Percentiles rank a stretch among this genome's conserved stretches.
phyloP scores from a whole-genome alignment of 2,329 filamentous ascomycete genomes.

The Lachnum nothofagi region DNA sequence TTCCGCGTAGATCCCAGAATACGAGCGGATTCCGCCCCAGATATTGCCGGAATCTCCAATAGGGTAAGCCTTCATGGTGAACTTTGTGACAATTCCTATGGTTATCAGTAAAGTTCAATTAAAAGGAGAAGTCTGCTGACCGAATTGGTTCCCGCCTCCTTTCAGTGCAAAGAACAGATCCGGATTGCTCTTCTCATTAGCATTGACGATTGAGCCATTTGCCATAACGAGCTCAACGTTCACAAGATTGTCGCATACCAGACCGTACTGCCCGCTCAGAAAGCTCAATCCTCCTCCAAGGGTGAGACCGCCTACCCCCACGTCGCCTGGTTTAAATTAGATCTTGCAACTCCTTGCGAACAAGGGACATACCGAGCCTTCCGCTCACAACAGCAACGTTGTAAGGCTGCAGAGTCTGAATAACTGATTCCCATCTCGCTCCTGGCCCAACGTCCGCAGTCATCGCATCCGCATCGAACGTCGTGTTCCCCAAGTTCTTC shows the following conservation, averaged over 20 bases:
- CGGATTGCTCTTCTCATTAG: slow-evolving; percentile 17
- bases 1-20: slow-evolving; percentile 27
- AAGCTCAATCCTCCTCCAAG: slow-evolving; percentile 25
- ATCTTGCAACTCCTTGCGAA: not conserved
- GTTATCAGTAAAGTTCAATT: slow-evolving; percentile 22
- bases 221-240: slow-evolving; percentile 38
- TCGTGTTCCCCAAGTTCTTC: slow-evolving; percentile 30
- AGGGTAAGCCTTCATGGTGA: slow-evolving; percentile 30
- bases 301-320: slow-evolving; percentile 42
- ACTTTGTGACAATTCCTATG: slow-evolving; percentile 34
- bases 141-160: slow-evolving; percentile 27
- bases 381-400: slow-evolving; percentile 38
- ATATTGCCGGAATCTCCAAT: slow-evolving; percentile 28
- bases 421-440: slow-evolving; percentile 19
- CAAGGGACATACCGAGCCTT: slow-evolving; percentile 34
- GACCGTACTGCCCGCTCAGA: slow-evolving; percentile 38
- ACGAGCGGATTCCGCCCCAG: slow-evolving; percentile 37
- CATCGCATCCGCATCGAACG: slow-evolving; percentile 23
- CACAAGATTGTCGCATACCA: slow-evolving; percentile 43
- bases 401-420: slow-evolving; percentile 15
- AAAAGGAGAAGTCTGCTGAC: slow-evolving; percentile 22
- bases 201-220: slow-evolving; percentile 21
- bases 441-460: slow-evolving; percentile 31
- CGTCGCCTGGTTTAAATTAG: slow-evolving; percentile 25
- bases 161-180: slow-evolving; percentile 26